phyloP scores from a whole-genome alignment of 2,329 filamentous ascomycete genomes.

The Juglanconis sp. region DNA sequence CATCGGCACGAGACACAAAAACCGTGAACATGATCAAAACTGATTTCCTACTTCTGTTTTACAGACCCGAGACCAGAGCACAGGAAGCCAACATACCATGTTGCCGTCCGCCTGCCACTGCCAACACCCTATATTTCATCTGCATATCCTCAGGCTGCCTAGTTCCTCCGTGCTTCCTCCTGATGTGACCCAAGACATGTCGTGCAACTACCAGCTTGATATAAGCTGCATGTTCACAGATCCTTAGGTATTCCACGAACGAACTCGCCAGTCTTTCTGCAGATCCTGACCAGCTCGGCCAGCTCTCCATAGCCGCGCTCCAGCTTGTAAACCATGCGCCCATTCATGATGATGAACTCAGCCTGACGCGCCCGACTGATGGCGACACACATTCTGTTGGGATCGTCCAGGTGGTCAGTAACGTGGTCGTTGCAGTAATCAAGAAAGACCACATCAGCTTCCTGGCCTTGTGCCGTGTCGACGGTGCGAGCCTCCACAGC shows the following conservation, averaged over 20 bases:
- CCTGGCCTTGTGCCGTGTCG: slow-evolving; percentile 44
- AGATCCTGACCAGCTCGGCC: background rate
- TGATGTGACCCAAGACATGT: no score
- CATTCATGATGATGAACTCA: slow-evolving; percentile 44
- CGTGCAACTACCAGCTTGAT: no score
- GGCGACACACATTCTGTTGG: slow-evolving; percentile 43
- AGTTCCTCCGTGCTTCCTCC: no score
- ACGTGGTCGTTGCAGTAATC: slow-evolving; percentile 41
- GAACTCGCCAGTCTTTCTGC: background rate
- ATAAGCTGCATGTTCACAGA: no score
- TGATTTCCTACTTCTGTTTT: no score
- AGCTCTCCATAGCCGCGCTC: background rate
- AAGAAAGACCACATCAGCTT: slow-evolving; percentile 46
- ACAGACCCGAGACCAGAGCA: no score
- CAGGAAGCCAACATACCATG: no score
- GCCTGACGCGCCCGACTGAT: slow-evolving; percentile 43
- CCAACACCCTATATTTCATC: no score
- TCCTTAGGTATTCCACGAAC: background rate
- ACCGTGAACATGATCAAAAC: no score
- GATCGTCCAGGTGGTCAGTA: slow-evolving; percentile 41
- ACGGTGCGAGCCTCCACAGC: slow-evolving; percentile 41
- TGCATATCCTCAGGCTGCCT: no score
- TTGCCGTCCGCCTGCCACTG: no score
- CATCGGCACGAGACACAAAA: no score
- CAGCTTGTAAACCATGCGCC: slow-evolving; percentile 25